These are phyloP conservation scores for Trichomonascaceae sp. DNA, from an alignment of 1,139 yeast species.

Conservation along the genomic window DNA sequence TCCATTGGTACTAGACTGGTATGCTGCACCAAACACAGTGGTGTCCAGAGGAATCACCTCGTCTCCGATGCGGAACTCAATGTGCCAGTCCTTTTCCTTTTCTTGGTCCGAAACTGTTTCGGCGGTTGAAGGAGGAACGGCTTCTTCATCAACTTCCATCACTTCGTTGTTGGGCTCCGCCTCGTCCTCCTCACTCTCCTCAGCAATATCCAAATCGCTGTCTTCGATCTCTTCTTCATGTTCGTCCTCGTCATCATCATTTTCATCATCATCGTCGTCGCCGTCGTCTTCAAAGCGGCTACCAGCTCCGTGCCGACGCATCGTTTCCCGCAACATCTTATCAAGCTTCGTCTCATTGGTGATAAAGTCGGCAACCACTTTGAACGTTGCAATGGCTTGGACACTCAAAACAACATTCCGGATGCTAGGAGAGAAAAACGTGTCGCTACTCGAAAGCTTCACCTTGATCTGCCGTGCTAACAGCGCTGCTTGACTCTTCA, in stretches of 20 bases:
- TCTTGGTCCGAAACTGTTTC: too few species aligned
- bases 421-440: slow-evolving; percentile 12
- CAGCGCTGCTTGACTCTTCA: slow-evolving; percentile 17
- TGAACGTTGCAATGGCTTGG: slow-evolving; percentile 85
- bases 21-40: slow-evolving; percentile 72
- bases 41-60: slow-evolving; percentile 53
- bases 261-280: neutral
- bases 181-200: neutral
- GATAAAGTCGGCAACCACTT: slow-evolving; percentile 50
- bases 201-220: slow-evolving; percentile 5
- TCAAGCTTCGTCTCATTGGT: slow-evolving; percentile 8
- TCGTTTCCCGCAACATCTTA: neutral
- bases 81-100: slow-evolving; percentile 27
- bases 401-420: slow-evolving; percentile 36
- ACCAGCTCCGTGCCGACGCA: too few species aligned
- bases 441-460: slow-evolving; percentile 31
- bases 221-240: slow-evolving; percentile 6
- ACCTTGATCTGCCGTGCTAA: slow-evolving; percentile 65
- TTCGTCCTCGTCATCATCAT: slow-evolving; percentile 3
- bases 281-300: too few species aligned
- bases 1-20: too few species aligned
- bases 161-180: neutral
- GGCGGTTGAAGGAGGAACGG: neutral
- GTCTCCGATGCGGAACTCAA: slow-evolving; percentile 53
- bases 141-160: neutral